phyloP scores from a whole-genome alignment of 1,284 basidiomycete species.

The Microbotryum violaceum region DNA sequence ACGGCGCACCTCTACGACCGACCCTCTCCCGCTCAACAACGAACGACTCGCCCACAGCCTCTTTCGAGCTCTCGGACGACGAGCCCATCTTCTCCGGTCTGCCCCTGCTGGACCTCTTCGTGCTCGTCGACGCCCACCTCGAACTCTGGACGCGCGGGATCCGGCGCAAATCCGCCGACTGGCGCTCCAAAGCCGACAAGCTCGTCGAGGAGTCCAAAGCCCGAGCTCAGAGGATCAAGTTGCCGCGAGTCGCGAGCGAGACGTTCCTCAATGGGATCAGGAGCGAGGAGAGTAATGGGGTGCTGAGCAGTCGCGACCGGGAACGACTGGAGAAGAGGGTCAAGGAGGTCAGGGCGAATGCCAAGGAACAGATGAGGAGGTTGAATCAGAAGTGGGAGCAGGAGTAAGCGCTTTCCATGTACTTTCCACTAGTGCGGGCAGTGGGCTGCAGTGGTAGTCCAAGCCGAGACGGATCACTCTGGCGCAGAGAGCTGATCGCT shows the following conservation, averaged over 20 bases:
- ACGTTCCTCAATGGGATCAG: constrained; percentile 5
- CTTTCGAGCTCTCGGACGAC: constrained; percentile 20
- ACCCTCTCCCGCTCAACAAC: too few relatives aligned
- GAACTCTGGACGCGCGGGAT: constrained; percentile 31
- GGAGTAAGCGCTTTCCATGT: constrained; percentile 22
- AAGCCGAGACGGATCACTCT: not conserved
- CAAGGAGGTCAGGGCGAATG: constrained; percentile 28
- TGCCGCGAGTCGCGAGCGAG: constrained; percentile 19
- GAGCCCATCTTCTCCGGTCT: constrained; percentile 25
- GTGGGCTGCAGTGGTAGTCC: not conserved
- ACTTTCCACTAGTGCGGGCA: not conserved
- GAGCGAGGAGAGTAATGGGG: not conserved
- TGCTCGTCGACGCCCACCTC: constrained; percentile 32
- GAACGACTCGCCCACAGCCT: too few relatives aligned
- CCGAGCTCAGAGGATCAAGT: constrained; percentile 9
- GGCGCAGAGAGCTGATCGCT: not conserved
- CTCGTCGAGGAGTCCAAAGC: constrained; percentile 23
- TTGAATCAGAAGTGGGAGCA: constrained; percentile 37
- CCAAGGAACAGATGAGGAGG: constrained; percentile 24
- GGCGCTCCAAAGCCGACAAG: constrained; percentile 15
- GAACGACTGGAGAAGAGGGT: constrained; percentile 34
- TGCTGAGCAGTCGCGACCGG: constrained; percentile 20
- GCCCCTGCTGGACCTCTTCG: constrained; percentile 30
- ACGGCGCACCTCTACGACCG: too few relatives aligned
- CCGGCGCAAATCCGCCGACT: constrained; percentile 17